Conservation (phyloP, 768 basidiomycete species). For the Lactarius psammicola region DNA sequence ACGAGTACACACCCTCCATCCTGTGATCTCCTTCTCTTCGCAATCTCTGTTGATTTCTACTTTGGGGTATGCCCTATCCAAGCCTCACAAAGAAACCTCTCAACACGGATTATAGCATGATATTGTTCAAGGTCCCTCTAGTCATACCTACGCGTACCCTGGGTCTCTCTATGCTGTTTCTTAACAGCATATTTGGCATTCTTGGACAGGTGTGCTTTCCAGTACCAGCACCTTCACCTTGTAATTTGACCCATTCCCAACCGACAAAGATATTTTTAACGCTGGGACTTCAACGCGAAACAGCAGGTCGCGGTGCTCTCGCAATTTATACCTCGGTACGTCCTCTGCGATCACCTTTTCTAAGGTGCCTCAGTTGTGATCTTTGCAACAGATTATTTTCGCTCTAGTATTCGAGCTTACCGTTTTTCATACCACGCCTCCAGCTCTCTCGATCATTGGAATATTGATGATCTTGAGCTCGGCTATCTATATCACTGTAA, state of each 20-base stretch:
- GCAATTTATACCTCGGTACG: conserved; percentile 56
- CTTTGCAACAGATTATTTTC: conserved; percentile 58
- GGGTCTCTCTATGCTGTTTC: conserved; percentile 46
- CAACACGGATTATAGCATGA: conserved; percentile 40
- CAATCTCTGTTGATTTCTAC: conserved; percentile 49
- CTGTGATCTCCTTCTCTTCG: conserved; percentile 62
- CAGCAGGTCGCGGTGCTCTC: conserved; percentile 60
- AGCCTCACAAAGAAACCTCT: not conserved
- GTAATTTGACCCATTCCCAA: not conserved
- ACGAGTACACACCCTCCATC: conserved; percentile 71
- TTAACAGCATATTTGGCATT: conserved; percentile 53
- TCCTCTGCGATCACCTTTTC: conserved; percentile 17
- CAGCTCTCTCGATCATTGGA: conserved; percentile 59
- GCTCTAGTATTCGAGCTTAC: conserved; percentile 61
- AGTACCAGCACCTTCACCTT: not conserved
- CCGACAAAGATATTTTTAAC: conserved; percentile 51
- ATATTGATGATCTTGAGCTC: conserved; percentile 60
- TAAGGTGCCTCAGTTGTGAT: not conserved
- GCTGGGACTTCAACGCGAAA: conserved; percentile 62
- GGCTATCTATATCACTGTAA: conserved; percentile 65
- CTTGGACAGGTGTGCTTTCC: conserved; percentile 39
- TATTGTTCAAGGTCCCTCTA: conserved; percentile 40
- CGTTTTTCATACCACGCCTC: conserved; percentile 60
- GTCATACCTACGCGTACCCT: conserved; percentile 46
- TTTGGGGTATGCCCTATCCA: conserved; percentile 31